These are phyloP conservation scores for Xylaria sp. DNA, from an alignment of 2,329 filamentous ascomycete genomes.

Conservation along the genomic window DNA sequence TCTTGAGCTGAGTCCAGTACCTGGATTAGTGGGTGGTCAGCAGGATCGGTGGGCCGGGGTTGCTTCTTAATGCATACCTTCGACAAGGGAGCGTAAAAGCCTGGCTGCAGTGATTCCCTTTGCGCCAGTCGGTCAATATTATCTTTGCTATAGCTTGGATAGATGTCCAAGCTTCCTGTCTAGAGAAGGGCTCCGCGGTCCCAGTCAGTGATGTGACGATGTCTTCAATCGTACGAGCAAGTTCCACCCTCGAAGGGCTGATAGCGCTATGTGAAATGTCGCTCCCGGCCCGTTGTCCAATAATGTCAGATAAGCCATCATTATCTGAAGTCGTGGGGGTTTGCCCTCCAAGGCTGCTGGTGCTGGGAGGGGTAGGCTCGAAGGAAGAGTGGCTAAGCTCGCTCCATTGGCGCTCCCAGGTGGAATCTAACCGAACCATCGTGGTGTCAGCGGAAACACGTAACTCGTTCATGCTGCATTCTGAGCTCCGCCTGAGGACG, in stretches of 20 bases:
- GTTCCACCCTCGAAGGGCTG: neutral
- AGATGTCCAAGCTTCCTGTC: conserved; percentile 5
- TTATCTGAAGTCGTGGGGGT: conserved; percentile 10
- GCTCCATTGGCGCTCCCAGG: neutral
- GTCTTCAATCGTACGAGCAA: conserved; percentile 8
- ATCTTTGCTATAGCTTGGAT: conserved; percentile 7
- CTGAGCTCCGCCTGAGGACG: neutral
- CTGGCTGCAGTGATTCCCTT: neutral
- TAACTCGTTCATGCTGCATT: conserved; percentile 7
- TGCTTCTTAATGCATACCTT: conserved; percentile 7
- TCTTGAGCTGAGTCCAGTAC: neutral
- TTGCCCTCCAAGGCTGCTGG: conserved; percentile 8
- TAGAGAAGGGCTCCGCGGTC: neutral
- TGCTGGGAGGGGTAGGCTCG: conserved; percentile 12
- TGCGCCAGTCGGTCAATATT: conserved; percentile 6
- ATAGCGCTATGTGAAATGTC: neutral
- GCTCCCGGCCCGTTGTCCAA: neutral
- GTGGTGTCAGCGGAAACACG: neutral
- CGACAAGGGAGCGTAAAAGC: neutral
- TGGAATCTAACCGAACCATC: neutral
- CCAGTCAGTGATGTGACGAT: neutral
- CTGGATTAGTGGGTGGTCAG: conserved; percentile 12
- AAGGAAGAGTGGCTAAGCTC: conserved; percentile 2
- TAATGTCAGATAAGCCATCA: neutral
- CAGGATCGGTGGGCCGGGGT: neutral